phyloP scores from a whole-genome alignment of 257 asterid species.

The Nemophila menziesii region DNA sequence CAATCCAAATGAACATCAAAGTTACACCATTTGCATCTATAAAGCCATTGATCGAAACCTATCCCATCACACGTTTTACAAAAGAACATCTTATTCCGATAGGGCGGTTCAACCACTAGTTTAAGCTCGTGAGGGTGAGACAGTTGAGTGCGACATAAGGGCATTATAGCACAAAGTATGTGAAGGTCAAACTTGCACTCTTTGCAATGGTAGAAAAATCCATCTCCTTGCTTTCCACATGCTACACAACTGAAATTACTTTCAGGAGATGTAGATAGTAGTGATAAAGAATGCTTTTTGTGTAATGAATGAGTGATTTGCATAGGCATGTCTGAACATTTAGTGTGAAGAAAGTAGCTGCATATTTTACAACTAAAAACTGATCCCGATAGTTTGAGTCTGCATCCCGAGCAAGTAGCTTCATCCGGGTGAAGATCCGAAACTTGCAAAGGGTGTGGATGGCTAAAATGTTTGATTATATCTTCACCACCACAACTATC shows the following conservation, averaged over 20 bases:
- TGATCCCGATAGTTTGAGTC: constrained; percentile 18
- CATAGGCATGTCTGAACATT: constrained; percentile 43
- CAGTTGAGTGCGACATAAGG: constrained; percentile 14
- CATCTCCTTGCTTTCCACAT: constrained; percentile 24
- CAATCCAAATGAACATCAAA: constrained; percentile 55
- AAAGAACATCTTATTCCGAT: constrained; percentile 15
- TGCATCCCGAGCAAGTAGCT: constrained; percentile 42
- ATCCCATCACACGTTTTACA: constrained; percentile 32
- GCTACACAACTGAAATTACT: constrained; percentile 38
- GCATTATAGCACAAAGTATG: constrained; percentile 33
- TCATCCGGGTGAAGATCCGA: constrained; percentile 1
- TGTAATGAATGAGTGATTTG: constrained; percentile 44
- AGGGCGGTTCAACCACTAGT: constrained; percentile 31
- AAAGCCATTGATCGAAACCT: constrained; percentile 45
- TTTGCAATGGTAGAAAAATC: constrained; percentile 43
- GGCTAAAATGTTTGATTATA: constrained; percentile 38
- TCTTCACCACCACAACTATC: no score
- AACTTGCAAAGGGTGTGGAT: constrained; percentile 41
- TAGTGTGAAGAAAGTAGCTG: constrained; percentile 36
- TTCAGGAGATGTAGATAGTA: constrained; percentile 24
- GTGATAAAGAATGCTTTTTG: constrained; percentile 24
- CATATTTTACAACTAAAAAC: constrained; percentile 37
- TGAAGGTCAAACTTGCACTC: constrained; percentile 43
- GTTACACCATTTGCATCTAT: constrained; percentile 39
- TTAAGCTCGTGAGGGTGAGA: constrained; percentile 33